Evolutionary conservation across 352 stramenopile genomes (phyloP).

Genomic region (Phytopythium montanum): DNA sequence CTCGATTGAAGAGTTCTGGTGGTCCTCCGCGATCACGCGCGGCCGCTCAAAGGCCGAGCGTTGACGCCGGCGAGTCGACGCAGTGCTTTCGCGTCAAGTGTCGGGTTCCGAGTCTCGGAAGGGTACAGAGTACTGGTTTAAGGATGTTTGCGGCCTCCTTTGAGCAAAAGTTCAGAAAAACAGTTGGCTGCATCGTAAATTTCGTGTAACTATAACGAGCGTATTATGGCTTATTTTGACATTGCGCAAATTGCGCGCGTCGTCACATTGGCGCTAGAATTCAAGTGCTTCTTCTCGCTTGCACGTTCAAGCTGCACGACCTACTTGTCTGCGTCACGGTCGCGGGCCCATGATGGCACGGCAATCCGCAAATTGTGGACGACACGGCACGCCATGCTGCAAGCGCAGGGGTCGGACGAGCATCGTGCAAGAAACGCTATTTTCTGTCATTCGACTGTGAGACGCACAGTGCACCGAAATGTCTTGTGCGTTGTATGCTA

Average conservation of each 20-base stretch:
- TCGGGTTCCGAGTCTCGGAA: too few relatives aligned
- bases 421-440: background rate
- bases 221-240: background rate
- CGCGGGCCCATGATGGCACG: background rate
- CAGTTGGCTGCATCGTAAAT: background rate
- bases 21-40: background rate
- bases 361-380: background rate
- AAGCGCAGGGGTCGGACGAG: background rate
- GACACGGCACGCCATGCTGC: background rate
- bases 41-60: background rate
- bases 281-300: background rate
- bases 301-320: background rate
- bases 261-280: background rate
- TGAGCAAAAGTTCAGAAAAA: background rate
- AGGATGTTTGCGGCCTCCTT: background rate
- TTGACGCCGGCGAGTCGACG: slow-evolving; percentile 6
- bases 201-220: background rate
- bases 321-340: background rate
- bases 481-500: background rate
- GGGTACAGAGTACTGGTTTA: slow-evolving; percentile 1
- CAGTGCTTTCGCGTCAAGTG: background rate
- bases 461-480: background rate
- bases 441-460: background rate
- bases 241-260: background rate
- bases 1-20: slow-evolving; percentile 1